Evolutionary conservation across 768 basidiomycete species (phyloP), one percentile per base, ranked within the genome.

Genomic region (Xanthoconium purpureum): DNA sequence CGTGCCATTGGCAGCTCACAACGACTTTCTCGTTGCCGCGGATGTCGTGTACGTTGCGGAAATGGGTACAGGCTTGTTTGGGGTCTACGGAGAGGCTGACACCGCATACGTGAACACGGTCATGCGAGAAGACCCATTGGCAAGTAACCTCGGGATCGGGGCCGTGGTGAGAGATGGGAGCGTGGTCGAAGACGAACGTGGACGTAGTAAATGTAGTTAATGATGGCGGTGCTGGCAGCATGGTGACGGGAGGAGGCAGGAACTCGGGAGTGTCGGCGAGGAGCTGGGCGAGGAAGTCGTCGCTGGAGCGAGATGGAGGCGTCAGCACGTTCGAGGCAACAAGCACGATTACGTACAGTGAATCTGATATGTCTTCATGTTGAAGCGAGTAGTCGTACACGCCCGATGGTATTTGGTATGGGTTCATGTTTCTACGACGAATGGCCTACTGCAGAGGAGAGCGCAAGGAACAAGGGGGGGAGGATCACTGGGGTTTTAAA

Each of bases 21-120:
- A 17, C 17, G 24, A 50, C 59, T 12, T 52, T 67, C 28, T 67
- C 62, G n/a, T 58, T 58, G 3, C 65, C 65, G 0, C 56, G 59
- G 28, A 66, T 13, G 24, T 54, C 28, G 30, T 66, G 65, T 6
- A 9, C 35, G 2, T 40, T 9, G 4, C 65, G 59, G 9, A 66
- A 48, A 32, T 66, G 65, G 13, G 36, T 10, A 18, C 57, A 54
- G 4, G n/a, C 57, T 0, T 20, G 6, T 37, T 53, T 57, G 2
- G 51, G 43, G 12, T 64, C 59, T 2, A 5, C 2, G 14, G 56
- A 17, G 13, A 66, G 53, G 3, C 17, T 28, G 1, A n/a, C 30
- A 8, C 58, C 50, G 6, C 63, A 66, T 15, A 55, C 3, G 3
- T 42, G 4, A 2, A 20, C n/a, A 10, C 39, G 32, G 5, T 49